Evolutionary conservation across 2,329 filamentous ascomycete genomes (phyloP).

Genomic region (Fusarium denticulatum): DNA sequence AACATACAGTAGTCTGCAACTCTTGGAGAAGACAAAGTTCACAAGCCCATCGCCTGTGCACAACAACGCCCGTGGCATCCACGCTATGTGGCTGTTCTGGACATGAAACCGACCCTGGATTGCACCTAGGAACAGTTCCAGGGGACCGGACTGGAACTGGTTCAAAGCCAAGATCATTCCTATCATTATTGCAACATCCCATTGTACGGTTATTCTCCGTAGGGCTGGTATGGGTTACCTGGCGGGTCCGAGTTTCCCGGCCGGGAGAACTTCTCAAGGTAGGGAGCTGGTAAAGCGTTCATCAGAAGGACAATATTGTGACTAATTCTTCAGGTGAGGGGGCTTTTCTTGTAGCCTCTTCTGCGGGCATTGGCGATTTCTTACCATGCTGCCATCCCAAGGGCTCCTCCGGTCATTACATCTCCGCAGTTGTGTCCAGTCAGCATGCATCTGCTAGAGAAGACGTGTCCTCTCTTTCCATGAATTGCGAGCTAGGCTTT

Average conservation of each 20-base stretch:
- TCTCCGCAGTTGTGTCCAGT: not conserved
- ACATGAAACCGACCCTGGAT: constrained; percentile 17
- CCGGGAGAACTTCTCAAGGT: not conserved
- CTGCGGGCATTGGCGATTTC: not conserved
- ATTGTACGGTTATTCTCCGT: constrained; percentile 2
- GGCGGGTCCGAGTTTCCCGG: constrained; percentile 17
- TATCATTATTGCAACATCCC: not conserved
- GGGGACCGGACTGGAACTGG: constrained; percentile 1
- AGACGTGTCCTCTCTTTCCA: not conserved
- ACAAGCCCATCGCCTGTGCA: not conserved
- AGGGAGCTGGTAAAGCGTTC: not conserved
- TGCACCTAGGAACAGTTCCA: not conserved
- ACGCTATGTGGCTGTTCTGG: constrained; percentile 18
- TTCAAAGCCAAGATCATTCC: constrained; percentile 6
- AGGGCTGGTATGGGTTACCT: constrained; percentile 10
- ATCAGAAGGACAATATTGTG: not conserved
- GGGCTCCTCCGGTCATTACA: not conserved
- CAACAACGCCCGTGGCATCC: constrained; percentile 20
- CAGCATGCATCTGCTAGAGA: not conserved
- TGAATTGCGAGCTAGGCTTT: not conserved
- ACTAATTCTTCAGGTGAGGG: not conserved
- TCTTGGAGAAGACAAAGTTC: not conserved
- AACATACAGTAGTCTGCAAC: not conserved
- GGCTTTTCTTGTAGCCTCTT: not conserved
- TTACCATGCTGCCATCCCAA: not conserved